A percentile compares a stretch with the other conserved stretches of the same genome.
Evolutionary conservation across 495 filamentous ascomycete species (phyloP).

Genomic region (Podospora pseudocomata): DNA sequence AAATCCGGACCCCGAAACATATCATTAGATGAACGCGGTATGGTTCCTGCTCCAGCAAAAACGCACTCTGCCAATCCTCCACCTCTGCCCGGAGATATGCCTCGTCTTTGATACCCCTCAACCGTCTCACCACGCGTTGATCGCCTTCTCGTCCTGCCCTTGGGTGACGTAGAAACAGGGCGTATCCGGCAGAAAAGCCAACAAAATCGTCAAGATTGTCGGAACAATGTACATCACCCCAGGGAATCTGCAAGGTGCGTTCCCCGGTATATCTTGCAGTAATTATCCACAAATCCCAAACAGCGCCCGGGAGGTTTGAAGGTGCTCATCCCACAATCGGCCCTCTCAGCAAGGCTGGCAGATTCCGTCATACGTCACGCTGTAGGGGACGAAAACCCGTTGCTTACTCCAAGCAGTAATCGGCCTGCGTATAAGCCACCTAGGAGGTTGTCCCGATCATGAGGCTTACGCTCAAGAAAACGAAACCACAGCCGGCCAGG

Average conservation of each 20-base stretch:
- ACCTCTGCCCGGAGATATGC: conserved; percentile 30
- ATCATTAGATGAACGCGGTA: conserved; percentile 24
- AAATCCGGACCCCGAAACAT: conserved; percentile 33
- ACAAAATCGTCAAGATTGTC: conserved; percentile 39
- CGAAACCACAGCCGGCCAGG: conserved; percentile 41
- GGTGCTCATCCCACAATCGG: conserved; percentile 47
- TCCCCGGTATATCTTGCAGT: conserved; percentile 33
- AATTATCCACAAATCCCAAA: conserved; percentile 53
- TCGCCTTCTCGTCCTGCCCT: conserved; percentile 33
- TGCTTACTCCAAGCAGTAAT: conserved; percentile 44
- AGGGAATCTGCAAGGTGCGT: conserved; percentile 50
- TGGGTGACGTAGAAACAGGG: conserved; percentile 47
- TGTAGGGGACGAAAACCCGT: conserved; percentile 48
- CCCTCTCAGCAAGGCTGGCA: conserved; percentile 40
- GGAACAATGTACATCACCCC: conserved; percentile 54
- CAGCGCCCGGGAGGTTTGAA: conserved; percentile 49
- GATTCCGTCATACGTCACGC: conserved; percentile 43
- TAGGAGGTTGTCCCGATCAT: conserved; percentile 41
- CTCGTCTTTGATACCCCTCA: conserved; percentile 29
- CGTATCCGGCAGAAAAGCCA: conserved; percentile 55
- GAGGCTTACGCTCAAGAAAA: conserved; percentile 36
- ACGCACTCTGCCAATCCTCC: conserved; percentile 28
- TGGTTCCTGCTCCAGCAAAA: conserved; percentile 27
- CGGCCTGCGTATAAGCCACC: conserved; percentile 44
- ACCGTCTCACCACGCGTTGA: conserved; percentile 28